phyloP scores from a whole-genome alignment of 2,329 filamentous ascomycete genomes.

The Aspergillus fructus region DNA sequence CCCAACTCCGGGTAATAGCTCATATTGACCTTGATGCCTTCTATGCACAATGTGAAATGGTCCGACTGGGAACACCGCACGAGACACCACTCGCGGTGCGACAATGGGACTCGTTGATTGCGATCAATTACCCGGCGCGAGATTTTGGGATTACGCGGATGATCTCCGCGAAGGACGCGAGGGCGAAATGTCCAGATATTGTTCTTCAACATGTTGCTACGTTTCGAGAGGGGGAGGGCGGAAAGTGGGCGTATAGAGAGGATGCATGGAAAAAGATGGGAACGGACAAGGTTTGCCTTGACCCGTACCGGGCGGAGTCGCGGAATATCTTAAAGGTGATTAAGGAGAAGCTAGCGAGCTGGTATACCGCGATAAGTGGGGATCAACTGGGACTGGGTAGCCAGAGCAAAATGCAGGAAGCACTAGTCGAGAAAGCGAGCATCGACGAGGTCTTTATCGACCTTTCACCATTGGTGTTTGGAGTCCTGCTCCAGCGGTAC shows the following conservation, averaged over 20 bases:
- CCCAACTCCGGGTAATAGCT: conserved; percentile 80
- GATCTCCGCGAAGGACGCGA: conserved; percentile 76
- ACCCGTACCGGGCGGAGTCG: conserved; percentile 85
- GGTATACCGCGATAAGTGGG: conserved; percentile 25
- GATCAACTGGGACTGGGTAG: conserved; percentile 8
- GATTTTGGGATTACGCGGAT: conserved; percentile 76
- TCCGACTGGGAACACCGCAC: conserved; percentile 72
- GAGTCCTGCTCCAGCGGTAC: conserved; percentile 71
- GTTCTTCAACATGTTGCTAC: conserved; percentile 91
- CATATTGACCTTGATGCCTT: conserved; percentile 97
- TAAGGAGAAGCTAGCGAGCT: conserved; percentile 66
- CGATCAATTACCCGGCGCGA: conserved; percentile 91
- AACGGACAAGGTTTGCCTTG: conserved; percentile 89
- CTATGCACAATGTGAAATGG: conserved; percentile 95
- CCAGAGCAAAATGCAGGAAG: conserved; percentile 30
- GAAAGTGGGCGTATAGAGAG: conserved; percentile 82
- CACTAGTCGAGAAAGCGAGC: conserved; percentile 83
- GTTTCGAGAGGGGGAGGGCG: conserved; percentile 84
- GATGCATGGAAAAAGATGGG: conserved; percentile 77
- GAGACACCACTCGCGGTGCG: conserved; percentile 86
- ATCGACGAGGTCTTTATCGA: conserved; percentile 97
- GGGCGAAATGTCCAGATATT: conserved; percentile 79
- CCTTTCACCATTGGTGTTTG: conserved; percentile 79
- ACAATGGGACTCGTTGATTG: conserved; percentile 94
- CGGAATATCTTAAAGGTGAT: conserved; percentile 77